phyloP scores from a whole-genome alignment of 495 filamentous ascomycete genomes.

The Penicillium verhagenii region DNA sequence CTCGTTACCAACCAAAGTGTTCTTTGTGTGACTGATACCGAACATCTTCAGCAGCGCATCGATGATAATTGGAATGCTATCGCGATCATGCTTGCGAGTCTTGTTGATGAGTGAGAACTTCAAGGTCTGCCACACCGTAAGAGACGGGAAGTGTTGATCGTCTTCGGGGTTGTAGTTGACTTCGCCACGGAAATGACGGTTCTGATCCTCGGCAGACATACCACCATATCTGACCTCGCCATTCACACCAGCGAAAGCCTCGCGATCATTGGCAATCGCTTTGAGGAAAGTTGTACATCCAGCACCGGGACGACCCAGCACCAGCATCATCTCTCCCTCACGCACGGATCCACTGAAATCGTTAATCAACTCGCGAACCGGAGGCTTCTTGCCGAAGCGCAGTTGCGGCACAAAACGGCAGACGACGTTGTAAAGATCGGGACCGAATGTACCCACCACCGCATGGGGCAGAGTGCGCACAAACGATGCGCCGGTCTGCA shows the following conservation, averaged over 20 bases:
- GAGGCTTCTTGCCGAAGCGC: slow-evolving; percentile 48
- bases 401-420: slow-evolving; percentile 63
- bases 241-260: slow-evolving; percentile 60
- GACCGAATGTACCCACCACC: slow-evolving; percentile 79
- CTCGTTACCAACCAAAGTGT: slow-evolving; percentile 83
- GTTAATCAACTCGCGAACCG: slow-evolving; percentile 62
- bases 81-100: slow-evolving; percentile 69
- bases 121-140: slow-evolving; percentile 80
- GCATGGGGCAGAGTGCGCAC: slow-evolving; percentile 76
- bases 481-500: slow-evolving; percentile 63
- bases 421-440: slow-evolving; percentile 73
- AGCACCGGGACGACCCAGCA: slow-evolving; percentile 75
- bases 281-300: slow-evolving; percentile 83
- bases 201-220: slow-evolving; percentile 66
- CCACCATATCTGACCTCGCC: slow-evolving; percentile 78
- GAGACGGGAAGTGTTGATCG: slow-evolving; percentile 72
- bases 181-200: slow-evolving; percentile 71
- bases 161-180: slow-evolving; percentile 84
- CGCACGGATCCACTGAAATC: slow-evolving; percentile 77
- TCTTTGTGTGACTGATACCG: slow-evolving; percentile 75
- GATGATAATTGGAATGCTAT: slow-evolving; percentile 65
- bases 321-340: slow-evolving; percentile 82
- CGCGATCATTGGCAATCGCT: slow-evolving; percentile 69
- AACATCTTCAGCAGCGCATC: slow-evolving; percentile 68
- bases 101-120: slow-evolving; percentile 83